Percentiles rank a stretch among this genome's conserved stretches.
These are phyloP conservation scores for Ramularia collo-cygni DNA, from an alignment of 2,329 filamentous ascomycete genomes.

Conservation along the genomic window DNA sequence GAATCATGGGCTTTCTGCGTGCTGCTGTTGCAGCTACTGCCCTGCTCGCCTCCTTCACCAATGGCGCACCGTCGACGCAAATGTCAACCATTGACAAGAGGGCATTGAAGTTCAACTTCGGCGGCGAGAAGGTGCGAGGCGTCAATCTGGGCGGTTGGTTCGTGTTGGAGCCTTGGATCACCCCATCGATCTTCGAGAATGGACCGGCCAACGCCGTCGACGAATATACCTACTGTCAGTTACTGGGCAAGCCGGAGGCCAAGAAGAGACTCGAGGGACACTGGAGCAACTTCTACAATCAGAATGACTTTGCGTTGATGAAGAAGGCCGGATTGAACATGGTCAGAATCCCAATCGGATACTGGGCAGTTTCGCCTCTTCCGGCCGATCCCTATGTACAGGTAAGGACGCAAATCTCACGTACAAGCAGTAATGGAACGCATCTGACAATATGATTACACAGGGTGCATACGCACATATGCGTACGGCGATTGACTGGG, in stretches of 20 bases:
- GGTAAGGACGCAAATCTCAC: no score
- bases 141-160: conserved; percentile 61
- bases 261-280: conserved; percentile 38
- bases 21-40: conserved; percentile 18
- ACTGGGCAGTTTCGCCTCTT: conserved; percentile 52
- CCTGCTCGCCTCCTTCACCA: conserved; percentile 19
- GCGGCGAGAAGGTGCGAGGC: conserved; percentile 51
- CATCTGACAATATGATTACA: no score
- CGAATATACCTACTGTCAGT: conserved; percentile 31
- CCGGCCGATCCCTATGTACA: conserved; percentile 41
- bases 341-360: conserved; percentile 47
- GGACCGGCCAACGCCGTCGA: conserved; percentile 46
- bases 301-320: conserved; percentile 39
- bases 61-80: conserved; percentile 17
- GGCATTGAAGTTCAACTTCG: conserved; percentile 43
- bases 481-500: conserved; percentile 46
- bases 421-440: no score
- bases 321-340: conserved; percentile 32
- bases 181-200: conserved; percentile 52
- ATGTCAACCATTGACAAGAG: conserved; percentile 16
- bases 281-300: conserved; percentile 35
- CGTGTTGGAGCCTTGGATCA: conserved; percentile 49
- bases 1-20: conserved; percentile 18
- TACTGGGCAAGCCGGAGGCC: conserved; percentile 39
- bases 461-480: conserved; percentile 42